Evolutionary conservation across 2,329 filamentous ascomycete genomes (phyloP).

Genomic region (Botrytis galanthina): DNA sequence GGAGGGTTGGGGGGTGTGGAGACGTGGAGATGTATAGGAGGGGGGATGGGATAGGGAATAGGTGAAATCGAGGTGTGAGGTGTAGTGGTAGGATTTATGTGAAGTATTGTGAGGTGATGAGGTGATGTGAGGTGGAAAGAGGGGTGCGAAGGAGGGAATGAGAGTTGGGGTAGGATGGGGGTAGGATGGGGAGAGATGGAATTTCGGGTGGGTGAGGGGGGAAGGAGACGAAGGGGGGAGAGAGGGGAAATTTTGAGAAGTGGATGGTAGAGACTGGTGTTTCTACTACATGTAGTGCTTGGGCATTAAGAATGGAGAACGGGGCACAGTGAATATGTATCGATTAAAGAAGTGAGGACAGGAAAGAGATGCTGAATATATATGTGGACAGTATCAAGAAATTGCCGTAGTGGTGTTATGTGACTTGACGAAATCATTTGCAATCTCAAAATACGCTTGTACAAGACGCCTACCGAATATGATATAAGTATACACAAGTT

Average conservation of each 20-base stretch:
- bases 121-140: not conserved
- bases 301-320: not conserved
- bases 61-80: not conserved
- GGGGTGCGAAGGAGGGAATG: not conserved
- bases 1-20: too few relatives aligned
- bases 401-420: not conserved
- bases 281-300: not conserved
- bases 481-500: slow-evolving; percentile 7
- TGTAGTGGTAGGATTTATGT: not conserved
- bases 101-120: not conserved
- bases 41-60: not conserved
- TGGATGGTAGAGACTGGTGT: not conserved
- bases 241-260: not conserved
- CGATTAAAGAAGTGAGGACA: not conserved
- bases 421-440: not conserved
- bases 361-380: not conserved
- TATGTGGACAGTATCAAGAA: not conserved
- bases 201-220: not conserved
- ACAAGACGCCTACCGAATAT: not conserved
- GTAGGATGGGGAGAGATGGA: not conserved
- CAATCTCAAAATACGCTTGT: not conserved
- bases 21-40: too few relatives aligned
- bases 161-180: not conserved
- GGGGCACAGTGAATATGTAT: not conserved
- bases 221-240: not conserved